These are phyloP conservation scores for Paecilomyces fulvus DNA, from an alignment of 2,329 filamentous ascomycete species.

Conservation along the genomic window DNA sequence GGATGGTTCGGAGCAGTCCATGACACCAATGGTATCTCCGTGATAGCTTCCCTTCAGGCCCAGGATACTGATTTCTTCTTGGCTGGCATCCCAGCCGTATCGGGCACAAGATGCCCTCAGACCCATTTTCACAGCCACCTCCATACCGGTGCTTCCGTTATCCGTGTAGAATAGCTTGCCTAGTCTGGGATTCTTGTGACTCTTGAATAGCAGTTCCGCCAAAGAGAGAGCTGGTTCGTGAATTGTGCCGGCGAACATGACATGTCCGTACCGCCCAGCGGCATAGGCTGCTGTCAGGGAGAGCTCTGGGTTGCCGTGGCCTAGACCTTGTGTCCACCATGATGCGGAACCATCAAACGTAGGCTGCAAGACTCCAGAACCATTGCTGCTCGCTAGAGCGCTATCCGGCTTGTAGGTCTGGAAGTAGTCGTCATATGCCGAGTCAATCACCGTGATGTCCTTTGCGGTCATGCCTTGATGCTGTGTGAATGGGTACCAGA, in stretches of 20 bases:
- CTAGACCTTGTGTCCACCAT: conserved; percentile 87
- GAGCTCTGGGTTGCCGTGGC: conserved; percentile 65
- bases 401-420: conserved; percentile 45
- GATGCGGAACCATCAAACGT: conserved; percentile 79
- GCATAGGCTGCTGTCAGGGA: conserved; percentile 71
- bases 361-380: conserved; percentile 44
- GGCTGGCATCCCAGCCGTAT: conserved; percentile 55
- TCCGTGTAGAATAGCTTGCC: conserved; percentile 72
- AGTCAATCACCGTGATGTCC: conserved; percentile 68
- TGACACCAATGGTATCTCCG: conserved; percentile 79
- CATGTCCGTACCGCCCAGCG: conserved; percentile 74
- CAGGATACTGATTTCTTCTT: conserved; percentile 56
- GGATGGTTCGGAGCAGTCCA: conserved; percentile 74
- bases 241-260: conserved; percentile 78
- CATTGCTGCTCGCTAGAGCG: conserved; percentile 7
- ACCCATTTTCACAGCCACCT: conserved; percentile 81
- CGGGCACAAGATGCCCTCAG: conserved; percentile 58
- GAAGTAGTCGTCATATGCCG: conserved; percentile 70
- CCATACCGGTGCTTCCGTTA: conserved; percentile 74
- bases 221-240: conserved; percentile 68
- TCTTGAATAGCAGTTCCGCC: conserved; percentile 54
- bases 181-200: conserved; percentile 56
- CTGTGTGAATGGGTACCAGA: conserved; percentile 87
- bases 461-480: conserved; percentile 55
- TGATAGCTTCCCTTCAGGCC: conserved; percentile 77